Evolutionary conservation across 768 basidiomycete genomes (phyloP), one percentile per base, ranked within the genome.

Genomic region (Psilocybe cubensis): DNA sequence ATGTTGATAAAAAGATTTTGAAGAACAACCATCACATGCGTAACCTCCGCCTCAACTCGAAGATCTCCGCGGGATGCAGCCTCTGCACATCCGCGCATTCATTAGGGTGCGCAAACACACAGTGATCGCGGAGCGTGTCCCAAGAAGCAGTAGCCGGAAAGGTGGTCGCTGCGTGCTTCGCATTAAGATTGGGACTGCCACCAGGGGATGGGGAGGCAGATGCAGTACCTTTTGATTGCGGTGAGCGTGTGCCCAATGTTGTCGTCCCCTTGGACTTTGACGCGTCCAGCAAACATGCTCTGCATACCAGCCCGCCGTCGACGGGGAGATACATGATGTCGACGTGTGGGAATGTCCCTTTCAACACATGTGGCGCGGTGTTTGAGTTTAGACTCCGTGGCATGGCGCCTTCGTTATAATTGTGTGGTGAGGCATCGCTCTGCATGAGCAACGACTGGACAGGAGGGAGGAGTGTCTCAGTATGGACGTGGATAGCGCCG

Each of bases 241-340:
- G 9, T 21, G 46, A 29, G 27, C n/a, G n/a, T n/a, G n/a, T n/a
- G n/a, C n/a, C n/a, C n/a, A n/a, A n/a, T n/a, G n/a, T n/a, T n/a
- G n/a, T n/a, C n/a, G n/a, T n/a, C n/a, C n/a, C n/a, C n/a, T n/a
- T n/a, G n/a, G n/a, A 29, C 10, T 25, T 12, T 18, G 9, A 18
- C n/a, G 27, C 23, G 28, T 72, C 75, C 66, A 57, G 76, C 74
- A 70, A 55, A 54, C 77, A 78, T 31, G 72, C 73, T 17, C 76
- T 70, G 56, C 77, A 78, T n/a, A 73, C 68, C 4, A 76, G 63
- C 27, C 59, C 58, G 14, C 67, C 72, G 25, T 72, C 65, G 25
- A 47, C 44, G 6, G 68, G 65, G 24, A 70, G 49, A 53, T 74
- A 78, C 74, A 78, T 76, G 40, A 78, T 62, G 57, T 78, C 76